Evolutionary conservation across 1,139 yeast genomes (phyloP).

Genomic region (Saccharomyces hybrid): DNA sequence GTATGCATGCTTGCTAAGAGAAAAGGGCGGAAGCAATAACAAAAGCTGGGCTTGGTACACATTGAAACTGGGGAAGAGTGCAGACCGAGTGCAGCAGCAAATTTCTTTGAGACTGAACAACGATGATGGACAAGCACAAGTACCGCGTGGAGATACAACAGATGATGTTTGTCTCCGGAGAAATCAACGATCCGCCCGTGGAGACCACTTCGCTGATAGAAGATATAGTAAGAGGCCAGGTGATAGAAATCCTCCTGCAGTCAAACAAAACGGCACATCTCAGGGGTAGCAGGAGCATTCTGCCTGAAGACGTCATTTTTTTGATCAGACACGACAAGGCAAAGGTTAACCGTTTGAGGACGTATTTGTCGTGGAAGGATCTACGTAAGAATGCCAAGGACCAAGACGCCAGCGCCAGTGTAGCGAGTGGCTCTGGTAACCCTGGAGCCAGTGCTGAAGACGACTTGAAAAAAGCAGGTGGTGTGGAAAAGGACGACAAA

Average conservation of each 20-base stretch:
- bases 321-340: slow-evolving; percentile 90
- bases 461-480: slow-evolving; percentile 32
- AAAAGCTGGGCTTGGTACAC: not conserved
- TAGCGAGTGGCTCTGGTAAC: slow-evolving; percentile 44
- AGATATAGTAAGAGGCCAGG: slow-evolving; percentile 93
- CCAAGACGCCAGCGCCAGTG: slow-evolving; percentile 73
- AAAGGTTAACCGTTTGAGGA: slow-evolving; percentile 81
- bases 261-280: slow-evolving; percentile 69
- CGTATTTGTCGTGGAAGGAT: slow-evolving; percentile 95
- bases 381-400: slow-evolving; percentile 95
- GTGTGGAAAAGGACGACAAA: slow-evolving; percentile 36
- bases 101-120: not conserved
- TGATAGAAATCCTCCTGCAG: slow-evolving; percentile 76
- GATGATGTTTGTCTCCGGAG: slow-evolving; percentile 98
- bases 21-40: not conserved
- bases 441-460: slow-evolving; percentile 36
- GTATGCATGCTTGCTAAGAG: not conserved
- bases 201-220: slow-evolving; percentile 88
- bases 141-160: slow-evolving; percentile 85
- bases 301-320: slow-evolving; percentile 90
- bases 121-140: slow-evolving; percentile 48
- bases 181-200: slow-evolving; percentile 85
- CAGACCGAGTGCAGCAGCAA: not conserved
- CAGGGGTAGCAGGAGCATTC: slow-evolving; percentile 77
- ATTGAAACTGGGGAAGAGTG: not conserved